Base-by-base conservation (phyloP, 768 basidiomycete species). In the Termitomyces eurrhizus region DNA sequence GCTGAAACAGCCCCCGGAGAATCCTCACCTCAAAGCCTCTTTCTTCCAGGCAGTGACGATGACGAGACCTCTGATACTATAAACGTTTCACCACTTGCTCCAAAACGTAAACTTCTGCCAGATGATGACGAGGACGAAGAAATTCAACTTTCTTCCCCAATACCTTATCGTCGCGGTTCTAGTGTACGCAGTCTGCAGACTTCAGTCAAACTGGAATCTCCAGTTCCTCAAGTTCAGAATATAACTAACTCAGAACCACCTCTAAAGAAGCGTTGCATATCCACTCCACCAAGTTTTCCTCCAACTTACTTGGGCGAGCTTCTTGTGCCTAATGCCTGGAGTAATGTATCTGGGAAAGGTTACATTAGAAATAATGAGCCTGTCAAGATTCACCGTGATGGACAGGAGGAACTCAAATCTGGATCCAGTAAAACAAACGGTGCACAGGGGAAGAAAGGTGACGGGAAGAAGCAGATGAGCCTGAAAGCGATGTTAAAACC, bases 301-400 rank as follows among this genome's bases (percentile, higher is more conserved):
- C 76, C 78, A 1, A 76, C 71, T 12, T 92, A 89, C 67, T 65
- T 92, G 32, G 90, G 90, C 12, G 87, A 86, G 52, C 77, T 91
- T 53, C 62, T 91, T 11, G 80, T 91, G 26, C 79, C 81, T 24
- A 87, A 89, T 66, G 90, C 89, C 11, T 92, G 89, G 89, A 90
- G 88, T 63, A 92, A 86, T 44, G 87, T 82, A 14, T 87, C 83
- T 52, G 90, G 90, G 1, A 84, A 80, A 65, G 87, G 87, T 4
- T 90, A 91, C 61, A 76, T 90, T 41, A 85, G 85, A 61, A 61
- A 74, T 24, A 82, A 83, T n/a, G 90, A 92, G n/a, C 68, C 77
- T 26, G 73, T 92, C 26, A 66, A 68, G 51, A 75, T 91, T 11
- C 80, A 83, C 65, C 79, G 88, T 48, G 87, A 91, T 49, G 72